phyloP scores from a whole-genome alignment of 768 basidiomycete species.

The Suillus placidus region DNA sequence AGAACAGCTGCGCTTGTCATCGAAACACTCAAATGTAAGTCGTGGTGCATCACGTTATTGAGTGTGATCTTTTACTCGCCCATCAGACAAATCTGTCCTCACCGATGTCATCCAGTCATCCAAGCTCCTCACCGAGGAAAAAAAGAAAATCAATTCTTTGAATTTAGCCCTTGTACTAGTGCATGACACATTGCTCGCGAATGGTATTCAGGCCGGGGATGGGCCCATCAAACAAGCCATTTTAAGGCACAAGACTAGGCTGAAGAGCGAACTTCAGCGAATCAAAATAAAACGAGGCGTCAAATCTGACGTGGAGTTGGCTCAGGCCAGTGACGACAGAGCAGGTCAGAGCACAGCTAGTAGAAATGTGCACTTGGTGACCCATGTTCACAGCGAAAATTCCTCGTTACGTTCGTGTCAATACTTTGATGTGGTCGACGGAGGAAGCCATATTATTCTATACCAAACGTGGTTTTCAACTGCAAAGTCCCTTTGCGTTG shows the following conservation, averaged over 20 bases:
- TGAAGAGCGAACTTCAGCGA: conserved; percentile 84
- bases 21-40: conserved; percentile 90
- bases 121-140: conserved; percentile 74
- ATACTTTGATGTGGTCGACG: conserved; percentile 67
- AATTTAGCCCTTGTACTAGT: conserved; percentile 85
- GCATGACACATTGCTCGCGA: conserved; percentile 84
- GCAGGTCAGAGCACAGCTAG: conserved; percentile 50
- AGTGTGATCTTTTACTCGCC: neutral
- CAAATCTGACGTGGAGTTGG: conserved; percentile 65
- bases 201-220: conserved; percentile 88
- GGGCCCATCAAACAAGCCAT: conserved; percentile 89
- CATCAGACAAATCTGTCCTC: conserved; percentile 76
- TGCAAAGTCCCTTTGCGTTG: conserved; percentile 56
- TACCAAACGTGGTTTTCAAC: conserved; percentile 53
- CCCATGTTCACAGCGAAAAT: conserved; percentile 52
- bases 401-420: conserved; percentile 86
- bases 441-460: conserved; percentile 66
- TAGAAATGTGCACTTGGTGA: neutral
- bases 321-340: conserved; percentile 58
- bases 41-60: neutral
- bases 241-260: conserved; percentile 84
- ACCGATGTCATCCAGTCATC: conserved; percentile 67
- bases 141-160: conserved; percentile 69
- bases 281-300: conserved; percentile 78
- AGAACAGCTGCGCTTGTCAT: conserved; percentile 87